Conservation (phyloP, 768 basidiomycete genomes). For the Tricholoma bakamatsutake region DNA sequence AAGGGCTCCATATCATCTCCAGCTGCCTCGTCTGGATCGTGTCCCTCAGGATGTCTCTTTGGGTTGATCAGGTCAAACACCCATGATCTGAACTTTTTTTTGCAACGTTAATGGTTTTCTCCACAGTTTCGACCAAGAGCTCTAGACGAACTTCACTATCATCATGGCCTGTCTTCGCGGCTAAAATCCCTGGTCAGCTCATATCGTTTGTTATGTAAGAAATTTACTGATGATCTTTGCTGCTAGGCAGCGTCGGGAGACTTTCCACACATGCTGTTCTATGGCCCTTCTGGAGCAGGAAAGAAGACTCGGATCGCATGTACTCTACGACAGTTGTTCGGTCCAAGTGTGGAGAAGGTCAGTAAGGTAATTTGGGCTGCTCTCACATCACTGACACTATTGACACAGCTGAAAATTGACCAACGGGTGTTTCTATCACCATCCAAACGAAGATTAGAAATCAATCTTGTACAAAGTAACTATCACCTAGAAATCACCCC, state of each 20-base stretch:
- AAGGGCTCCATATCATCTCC: background rate
- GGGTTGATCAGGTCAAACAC: slow-evolving; percentile 54
- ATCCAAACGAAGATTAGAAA: slow-evolving; percentile 88
- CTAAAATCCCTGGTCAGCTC: slow-evolving; percentile 68
- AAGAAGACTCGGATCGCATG: slow-evolving; percentile 97
- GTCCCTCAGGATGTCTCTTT: slow-evolving; percentile 48
- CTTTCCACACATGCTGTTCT: slow-evolving; percentile 97
- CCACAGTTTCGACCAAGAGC: slow-evolving; percentile 79
- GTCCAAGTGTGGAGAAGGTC: slow-evolving; percentile 89
- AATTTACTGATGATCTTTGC: background rate
- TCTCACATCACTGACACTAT: background rate
- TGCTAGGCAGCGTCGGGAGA: slow-evolving; percentile 79
- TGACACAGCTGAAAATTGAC: slow-evolving; percentile 85
- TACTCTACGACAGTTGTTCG: slow-evolving; percentile 85
- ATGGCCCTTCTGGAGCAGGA: slow-evolving; percentile 94
- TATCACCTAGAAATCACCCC: slow-evolving; percentile 98
- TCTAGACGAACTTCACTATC: slow-evolving; percentile 86
- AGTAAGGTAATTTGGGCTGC: slow-evolving; percentile 9
- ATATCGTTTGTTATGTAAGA: background rate
- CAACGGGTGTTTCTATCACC: slow-evolving; percentile 94
- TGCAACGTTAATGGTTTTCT: slow-evolving; percentile 1
- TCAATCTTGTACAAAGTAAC: slow-evolving; percentile 96
- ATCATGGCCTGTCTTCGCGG: slow-evolving; percentile 70
- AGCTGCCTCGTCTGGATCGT: background rate
- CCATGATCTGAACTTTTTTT: background rate